Evolutionary conservation across 2,329 filamentous ascomycete genomes (phyloP).

Genomic region (Phyllosticta citrichinensis): DNA sequence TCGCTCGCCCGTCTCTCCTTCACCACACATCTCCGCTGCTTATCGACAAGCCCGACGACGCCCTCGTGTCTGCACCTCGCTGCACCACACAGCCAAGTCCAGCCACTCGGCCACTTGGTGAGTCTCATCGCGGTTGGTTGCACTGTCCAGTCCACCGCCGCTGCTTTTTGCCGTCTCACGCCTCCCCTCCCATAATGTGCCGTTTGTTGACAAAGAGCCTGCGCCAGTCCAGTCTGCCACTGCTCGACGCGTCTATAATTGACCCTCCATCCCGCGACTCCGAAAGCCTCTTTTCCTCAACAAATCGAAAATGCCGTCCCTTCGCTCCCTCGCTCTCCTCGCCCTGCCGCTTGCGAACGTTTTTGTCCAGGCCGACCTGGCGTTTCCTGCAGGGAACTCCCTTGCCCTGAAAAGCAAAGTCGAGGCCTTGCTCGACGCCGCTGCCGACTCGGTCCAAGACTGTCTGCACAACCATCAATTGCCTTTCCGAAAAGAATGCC

Average conservation of each 20-base stretch:
- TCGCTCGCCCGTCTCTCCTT: background rate
- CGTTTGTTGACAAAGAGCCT: background rate
- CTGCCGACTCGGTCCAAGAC: constrained; percentile 52
- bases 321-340: constrained; percentile 21
- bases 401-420: constrained; percentile 28
- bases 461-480: constrained; percentile 49
- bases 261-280: background rate
- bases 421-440: constrained; percentile 44
- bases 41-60: background rate
- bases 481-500: constrained; percentile 33
- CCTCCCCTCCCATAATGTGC: background rate
- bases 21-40: background rate
- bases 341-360: constrained; percentile 22
- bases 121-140: background rate
- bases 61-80: background rate
- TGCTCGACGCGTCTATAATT: background rate
- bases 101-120: background rate
- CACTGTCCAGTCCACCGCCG: background rate
- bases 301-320: constrained; percentile 12
- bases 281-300: background rate
- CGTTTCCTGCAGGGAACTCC: constrained; percentile 15
- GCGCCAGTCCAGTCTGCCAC: background rate
- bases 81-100: background rate
- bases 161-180: background rate
- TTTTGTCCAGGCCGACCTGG: constrained; percentile 17